Evolutionary conservation across 2,329 filamentous ascomycete species (phyloP), one percentile per base, ranked within the genome.

Genomic region (Penicillium sp.): DNA sequence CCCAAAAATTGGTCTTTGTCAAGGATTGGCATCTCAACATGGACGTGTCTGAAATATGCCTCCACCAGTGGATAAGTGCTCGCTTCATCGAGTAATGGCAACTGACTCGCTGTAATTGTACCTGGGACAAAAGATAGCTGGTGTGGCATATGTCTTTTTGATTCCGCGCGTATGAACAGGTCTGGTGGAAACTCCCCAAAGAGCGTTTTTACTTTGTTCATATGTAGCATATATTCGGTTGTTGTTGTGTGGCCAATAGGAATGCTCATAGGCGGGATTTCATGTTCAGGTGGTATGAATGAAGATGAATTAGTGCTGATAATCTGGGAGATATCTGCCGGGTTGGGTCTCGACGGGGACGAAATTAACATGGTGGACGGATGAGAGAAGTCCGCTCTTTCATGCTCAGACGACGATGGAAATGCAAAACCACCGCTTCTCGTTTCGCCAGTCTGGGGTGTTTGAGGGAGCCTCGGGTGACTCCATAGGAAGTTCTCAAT

Each of bases 161-260:
- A 49, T 29, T 49, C 47, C 7, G 47, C 47, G 8, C 47, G 41
- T 45, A 49, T 49, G n/a, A 49, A 49, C 26, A 49, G 28, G n/a
- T 49, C 47, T n/a, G 47, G 47, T 22, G 47, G 47, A 19, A 49
- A 49, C 15, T 49, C 47, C 4, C 47, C 42, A 17, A 49, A 49
- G 8, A 49, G 29, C 6, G 41, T 34, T 17, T 49, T 49, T 31
- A 45, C 34, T 40, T 28, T 49, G 13, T 28, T 49, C 42, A 49
- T 49, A 32, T 49, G 47, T 10, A 49, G 28, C 47, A 49, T 49
- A 33, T 49, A 49, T 33, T 49, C 47, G 2, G 47, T 49, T 21
- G 47, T 49, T 13, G 47, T 45, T 19, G 47, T 49, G 21, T 49
- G 42, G 1, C 47, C 41, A 2, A 45, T 49, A 3, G 47, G 47